A percentile compares a stretch with the other conserved stretches of the same genome.
Conservation (phyloP, 805 yeast genomes). For the Cephaloascus fragrans region DNA sequence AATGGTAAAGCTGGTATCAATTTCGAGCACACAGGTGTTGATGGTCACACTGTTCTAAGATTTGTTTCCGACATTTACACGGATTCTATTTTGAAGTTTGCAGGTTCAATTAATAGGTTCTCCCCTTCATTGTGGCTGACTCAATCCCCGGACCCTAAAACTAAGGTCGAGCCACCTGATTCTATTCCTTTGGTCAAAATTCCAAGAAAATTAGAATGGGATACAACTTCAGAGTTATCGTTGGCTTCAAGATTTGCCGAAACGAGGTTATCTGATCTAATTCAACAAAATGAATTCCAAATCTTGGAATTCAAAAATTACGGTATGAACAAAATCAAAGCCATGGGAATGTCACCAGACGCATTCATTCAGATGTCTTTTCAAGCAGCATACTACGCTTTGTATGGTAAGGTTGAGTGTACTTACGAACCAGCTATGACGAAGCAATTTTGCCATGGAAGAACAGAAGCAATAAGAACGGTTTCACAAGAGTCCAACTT, state of each 20-base stretch:
- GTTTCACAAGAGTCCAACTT: slow-evolving; percentile 46
- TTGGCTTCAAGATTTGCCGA: slow-evolving; percentile 47
- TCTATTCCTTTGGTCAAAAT: slow-evolving; percentile 22
- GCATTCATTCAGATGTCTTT: slow-evolving; percentile 41
- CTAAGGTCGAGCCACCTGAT: no score
- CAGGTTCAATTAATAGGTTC: slow-evolving; percentile 46
- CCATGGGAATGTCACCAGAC: slow-evolving; percentile 39
- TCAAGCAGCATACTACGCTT: slow-evolving; percentile 44
- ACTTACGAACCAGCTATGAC: slow-evolving; percentile 57
- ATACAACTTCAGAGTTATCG: no score
- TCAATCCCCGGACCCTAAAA: slow-evolving; percentile 19
- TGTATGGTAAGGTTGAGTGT: slow-evolving; percentile 40
- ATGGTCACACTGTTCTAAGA: slow-evolving; percentile 46
- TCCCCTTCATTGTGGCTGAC: slow-evolving; percentile 48
- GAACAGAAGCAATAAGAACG: slow-evolving; percentile 62
- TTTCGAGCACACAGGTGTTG: slow-evolving; percentile 51
- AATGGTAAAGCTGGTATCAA: slow-evolving; percentile 52
- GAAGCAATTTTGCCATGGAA: slow-evolving; percentile 52
- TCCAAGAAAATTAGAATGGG: slow-evolving; percentile 20
- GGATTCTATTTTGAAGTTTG: slow-evolving; percentile 45
- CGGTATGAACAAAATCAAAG: slow-evolving; percentile 25
- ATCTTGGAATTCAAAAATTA: slow-evolving; percentile 24
- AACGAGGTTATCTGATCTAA: slow-evolving; percentile 47
- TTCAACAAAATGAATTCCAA: slow-evolving; percentile 47
- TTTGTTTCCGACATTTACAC: slow-evolving; percentile 50